Evolutionary conservation across 1,139 yeast species (phyloP), one percentile per base, ranked within the genome.

Genomic region (Pichia sp.): DNA sequence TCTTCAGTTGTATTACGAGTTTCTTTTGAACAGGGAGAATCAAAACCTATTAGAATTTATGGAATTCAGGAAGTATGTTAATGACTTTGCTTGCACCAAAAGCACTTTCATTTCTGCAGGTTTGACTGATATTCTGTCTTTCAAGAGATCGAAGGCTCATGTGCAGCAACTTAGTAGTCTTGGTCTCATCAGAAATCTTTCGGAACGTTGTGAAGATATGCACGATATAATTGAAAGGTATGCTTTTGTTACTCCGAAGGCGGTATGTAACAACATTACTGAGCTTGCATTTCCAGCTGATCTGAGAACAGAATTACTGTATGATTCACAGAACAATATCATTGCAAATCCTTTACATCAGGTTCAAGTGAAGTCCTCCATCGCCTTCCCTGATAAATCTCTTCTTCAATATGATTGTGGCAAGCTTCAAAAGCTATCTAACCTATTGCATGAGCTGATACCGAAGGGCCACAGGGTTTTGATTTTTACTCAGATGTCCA

Each of bases 401-500:
- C 64, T 93, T 42, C 62, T 93, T 39, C 95, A 93, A 55, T 93
- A 82, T 56, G 99, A 93, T 59, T 93, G 98, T 65, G 99, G 99
- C 41, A 93, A 93, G 56, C 66, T 93, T 27, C 99, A 93, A 53
- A 81, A 78, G 49, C 63, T 93, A 36, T 93, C 96, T 0, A 58
- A 63, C 5, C 63, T 93, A 35, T 60, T 93, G 39, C 86, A 83
- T 42, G 81, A 84, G 21, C 66, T 93, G 46, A 81, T 83, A 37
- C 77, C 85, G 23, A 76, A 76, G 34, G 97, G 97, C 0, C 98
- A 93, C 54, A 68, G 98, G 40, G 97, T 94, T 2, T 69, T 93
- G 47, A 91, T 93, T 40, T 93, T 93, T 63, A 93, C 99, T 0
- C 99, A 93, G 58, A 93, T 93, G 99, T 91, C 98, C 3, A 83